phyloP scores from a whole-genome alignment of 768 basidiomycete species.

The Termitomyces sp. region DNA sequence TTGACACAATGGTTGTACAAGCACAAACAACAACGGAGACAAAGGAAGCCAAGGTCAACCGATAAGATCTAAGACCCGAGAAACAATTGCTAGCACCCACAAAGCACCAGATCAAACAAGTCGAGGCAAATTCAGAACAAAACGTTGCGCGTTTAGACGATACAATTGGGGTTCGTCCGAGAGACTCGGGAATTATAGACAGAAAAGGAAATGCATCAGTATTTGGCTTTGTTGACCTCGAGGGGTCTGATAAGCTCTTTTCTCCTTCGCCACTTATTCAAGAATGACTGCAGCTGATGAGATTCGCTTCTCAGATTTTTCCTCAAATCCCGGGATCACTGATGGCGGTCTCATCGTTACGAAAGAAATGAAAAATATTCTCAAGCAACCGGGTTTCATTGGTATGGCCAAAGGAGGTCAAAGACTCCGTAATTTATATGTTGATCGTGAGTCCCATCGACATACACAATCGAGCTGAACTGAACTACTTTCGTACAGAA shows the following conservation, averaged over 20 bases:
- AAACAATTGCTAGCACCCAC: neutral
- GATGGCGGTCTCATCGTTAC: conserved; percentile 27
- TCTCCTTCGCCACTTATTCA: neutral
- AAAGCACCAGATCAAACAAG: neutral
- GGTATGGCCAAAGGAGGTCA: conserved; percentile 21
- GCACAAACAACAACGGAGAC: neutral
- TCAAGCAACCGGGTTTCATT: conserved; percentile 26
- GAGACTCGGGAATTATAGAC: neutral
- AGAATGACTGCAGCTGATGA: neutral
- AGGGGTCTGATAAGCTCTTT: neutral
- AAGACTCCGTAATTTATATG: conserved; percentile 25
- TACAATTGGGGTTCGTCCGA: neutral
- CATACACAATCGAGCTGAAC: neutral
- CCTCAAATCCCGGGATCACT: neutral
- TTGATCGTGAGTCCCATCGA: conserved; percentile 15
- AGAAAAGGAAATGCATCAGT: neutral
- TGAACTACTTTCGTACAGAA: conserved; percentile 10
- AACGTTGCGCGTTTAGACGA: no score
- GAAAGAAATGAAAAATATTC: conserved; percentile 22
- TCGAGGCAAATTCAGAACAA: neutral
- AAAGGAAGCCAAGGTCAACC: neutral
- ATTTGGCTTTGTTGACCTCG: neutral
- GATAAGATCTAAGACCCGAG: neutral
- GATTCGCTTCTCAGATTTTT: neutral
- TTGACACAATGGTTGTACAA: neutral